Conservation (phyloP, 805 yeast genomes). For the Metschnikowia noctiluminum region DNA sequence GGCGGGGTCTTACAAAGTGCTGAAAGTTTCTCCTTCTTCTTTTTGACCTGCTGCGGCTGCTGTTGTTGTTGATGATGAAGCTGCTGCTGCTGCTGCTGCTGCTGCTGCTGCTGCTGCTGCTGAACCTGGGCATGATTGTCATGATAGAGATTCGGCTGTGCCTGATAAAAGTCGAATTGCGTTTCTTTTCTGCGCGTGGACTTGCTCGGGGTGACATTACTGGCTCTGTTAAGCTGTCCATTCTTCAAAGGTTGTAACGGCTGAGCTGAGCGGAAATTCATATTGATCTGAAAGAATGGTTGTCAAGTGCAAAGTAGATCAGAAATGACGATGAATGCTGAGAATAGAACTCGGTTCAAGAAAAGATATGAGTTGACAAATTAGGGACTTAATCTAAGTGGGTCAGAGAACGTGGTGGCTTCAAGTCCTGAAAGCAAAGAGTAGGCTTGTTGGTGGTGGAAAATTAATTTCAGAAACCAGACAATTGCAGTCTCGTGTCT, state of each 20-base stretch:
- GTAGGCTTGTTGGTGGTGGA: not conserved
- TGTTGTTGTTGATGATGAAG: not conserved
- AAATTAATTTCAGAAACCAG: not conserved
- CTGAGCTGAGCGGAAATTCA: constrained; percentile 29
- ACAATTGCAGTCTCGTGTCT: not conserved
- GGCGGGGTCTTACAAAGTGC: constrained; percentile 97
- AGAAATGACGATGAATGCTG: not conserved
- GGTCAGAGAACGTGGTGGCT: too few relatives aligned
- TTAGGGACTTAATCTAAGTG: too few relatives aligned
- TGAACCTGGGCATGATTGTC: constrained; percentile 17
- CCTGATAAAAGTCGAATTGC: constrained; percentile 18
- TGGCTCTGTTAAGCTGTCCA: constrained; percentile 50
- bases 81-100: constrained; percentile 22
- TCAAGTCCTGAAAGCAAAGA: not conserved
- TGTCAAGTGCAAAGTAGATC: not conserved
- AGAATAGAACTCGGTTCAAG: not conserved
- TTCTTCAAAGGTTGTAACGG: constrained; percentile 55
- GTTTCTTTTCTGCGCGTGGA: constrained; percentile 22
- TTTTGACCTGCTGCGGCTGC: constrained; percentile 34
- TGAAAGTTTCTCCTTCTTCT: constrained; percentile 85
- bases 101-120: constrained; percentile 24
- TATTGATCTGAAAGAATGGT: not conserved
- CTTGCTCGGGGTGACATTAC: constrained; percentile 40
- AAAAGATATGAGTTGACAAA: too few relatives aligned
- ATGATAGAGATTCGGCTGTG: constrained; percentile 11